Evolutionary conservation across 2,329 filamentous ascomycete genomes (phyloP).

Genomic region (Calycina herbarum): DNA sequence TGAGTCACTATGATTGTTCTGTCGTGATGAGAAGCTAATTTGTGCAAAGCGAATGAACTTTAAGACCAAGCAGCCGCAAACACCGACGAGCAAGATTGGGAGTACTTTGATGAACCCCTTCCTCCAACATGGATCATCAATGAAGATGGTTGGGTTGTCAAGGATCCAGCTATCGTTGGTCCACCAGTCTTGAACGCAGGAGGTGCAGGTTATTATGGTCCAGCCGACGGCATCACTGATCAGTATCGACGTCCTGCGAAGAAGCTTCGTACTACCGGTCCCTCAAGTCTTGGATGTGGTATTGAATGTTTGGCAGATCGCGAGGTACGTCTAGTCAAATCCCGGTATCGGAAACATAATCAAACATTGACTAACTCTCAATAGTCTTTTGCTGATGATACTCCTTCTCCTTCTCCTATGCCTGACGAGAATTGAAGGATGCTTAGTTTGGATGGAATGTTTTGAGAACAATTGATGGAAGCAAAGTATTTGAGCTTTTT

Average conservation of each 20-base stretch:
- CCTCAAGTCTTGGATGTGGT: too few species aligned
- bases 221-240: background rate
- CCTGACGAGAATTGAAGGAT: too few species aligned
- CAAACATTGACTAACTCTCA: too few species aligned
- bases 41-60: background rate
- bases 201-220: background rate
- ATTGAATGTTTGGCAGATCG: too few species aligned
- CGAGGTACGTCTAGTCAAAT: too few species aligned
- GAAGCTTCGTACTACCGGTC: too few species aligned
- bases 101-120: background rate
- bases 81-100: background rate
- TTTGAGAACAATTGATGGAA: too few species aligned
- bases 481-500: background rate
- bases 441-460: too few species aligned
- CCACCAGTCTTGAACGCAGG: background rate
- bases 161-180: background rate
- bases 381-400: too few species aligned
- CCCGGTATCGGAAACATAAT: too few species aligned
- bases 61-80: background rate
- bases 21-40: background rate
- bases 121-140: background rate
- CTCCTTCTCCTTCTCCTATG: too few species aligned
- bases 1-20: background rate
- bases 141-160: background rate
- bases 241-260: background rate